phyloP scores from a whole-genome alignment of 257 asterid genomes.

The Solanum chiquidenum region DNA sequence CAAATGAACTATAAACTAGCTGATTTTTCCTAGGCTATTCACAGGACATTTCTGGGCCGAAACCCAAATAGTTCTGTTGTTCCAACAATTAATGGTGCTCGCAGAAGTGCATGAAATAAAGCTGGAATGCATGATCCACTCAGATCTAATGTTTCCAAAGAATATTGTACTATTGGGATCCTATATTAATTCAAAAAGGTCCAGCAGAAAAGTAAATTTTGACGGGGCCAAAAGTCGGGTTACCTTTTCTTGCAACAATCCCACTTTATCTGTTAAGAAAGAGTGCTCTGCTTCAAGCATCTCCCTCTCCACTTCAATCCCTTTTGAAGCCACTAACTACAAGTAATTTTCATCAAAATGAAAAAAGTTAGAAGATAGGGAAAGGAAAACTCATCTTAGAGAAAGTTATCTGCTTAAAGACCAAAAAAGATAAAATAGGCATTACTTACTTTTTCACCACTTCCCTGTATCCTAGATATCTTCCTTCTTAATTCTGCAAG shows the following conservation, averaged over 20 bases:
- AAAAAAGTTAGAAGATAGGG: not conserved
- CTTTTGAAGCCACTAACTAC: constrained; percentile 63
- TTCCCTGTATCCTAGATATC: constrained; percentile 38
- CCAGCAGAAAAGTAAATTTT: not conserved
- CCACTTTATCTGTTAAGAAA: constrained; percentile 63
- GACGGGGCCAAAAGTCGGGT: not conserved
- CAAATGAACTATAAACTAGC: not conserved
- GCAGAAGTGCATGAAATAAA: not conserved
- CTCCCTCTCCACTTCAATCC: constrained; percentile 66
- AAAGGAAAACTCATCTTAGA: constrained; percentile 5
- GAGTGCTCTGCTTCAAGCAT: constrained; percentile 84
- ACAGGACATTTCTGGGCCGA: not conserved
- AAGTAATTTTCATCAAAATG: constrained; percentile 6
- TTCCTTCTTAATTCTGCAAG: constrained; percentile 59
- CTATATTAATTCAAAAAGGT: not conserved
- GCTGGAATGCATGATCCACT: not conserved
- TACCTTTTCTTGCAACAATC: constrained; percentile 74
- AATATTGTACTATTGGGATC: not conserved
- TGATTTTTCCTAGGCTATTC: not conserved
- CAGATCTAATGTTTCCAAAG: not conserved
- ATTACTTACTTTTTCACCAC: constrained; percentile 51
- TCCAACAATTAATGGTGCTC: not conserved
- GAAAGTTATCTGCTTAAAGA: constrained; percentile 4
- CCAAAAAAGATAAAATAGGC: constrained; percentile 3
- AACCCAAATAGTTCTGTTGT: not conserved